Evolutionary conservation across 176 grass and related monocot genomes (phyloP), one percentile per base, ranked within the genome.

Genomic region (Oryza meridionalis): DNA sequence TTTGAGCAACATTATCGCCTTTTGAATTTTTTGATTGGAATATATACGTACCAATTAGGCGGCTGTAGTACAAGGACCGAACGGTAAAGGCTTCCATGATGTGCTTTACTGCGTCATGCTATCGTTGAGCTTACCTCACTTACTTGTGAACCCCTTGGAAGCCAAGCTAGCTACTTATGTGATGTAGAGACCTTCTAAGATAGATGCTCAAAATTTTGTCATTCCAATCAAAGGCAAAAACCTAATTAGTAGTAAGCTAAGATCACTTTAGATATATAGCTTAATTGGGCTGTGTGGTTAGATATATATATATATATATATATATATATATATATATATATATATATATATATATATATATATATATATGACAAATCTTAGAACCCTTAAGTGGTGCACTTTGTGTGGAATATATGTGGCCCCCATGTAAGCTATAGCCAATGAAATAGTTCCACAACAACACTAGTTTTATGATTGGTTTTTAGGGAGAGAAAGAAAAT

Each of bases 391-490:
- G 88, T 86, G 88, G 69, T 68, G 75, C 75, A 87, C 84, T 84
- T 90, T 80, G 80, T 64, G 69, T 37, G 69, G 79, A 79, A 83
- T 70, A 72, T 70, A 69, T 33, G 72, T 76, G 72, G 26, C 49
- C 85, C 76, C 85, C 65, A 77, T 68, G 3, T 79, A 29, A 29
- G 49, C 47, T 42, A 63, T 42, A 63, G 59, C 74, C 84, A 90
- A 69, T 79, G 45, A 59, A 73, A 78, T 2, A 2, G 68, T 67
- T 68, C 79, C 84, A 82, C 67, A 19, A 24, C 33, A 73, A 21
- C 67, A 68, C 59, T 24, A 69, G 58, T 83, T 83, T 74, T 90
- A 87, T 90, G 80, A 90, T 90, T 90, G 80, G 69, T 77, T 67
- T 86, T 25, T 26, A n/a, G 45, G 16, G 31, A 33, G 51, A 67